Evolutionary conservation across 148 eudicot genomes (phyloP).

Genomic region (Chenopodium quinoa): DNA sequence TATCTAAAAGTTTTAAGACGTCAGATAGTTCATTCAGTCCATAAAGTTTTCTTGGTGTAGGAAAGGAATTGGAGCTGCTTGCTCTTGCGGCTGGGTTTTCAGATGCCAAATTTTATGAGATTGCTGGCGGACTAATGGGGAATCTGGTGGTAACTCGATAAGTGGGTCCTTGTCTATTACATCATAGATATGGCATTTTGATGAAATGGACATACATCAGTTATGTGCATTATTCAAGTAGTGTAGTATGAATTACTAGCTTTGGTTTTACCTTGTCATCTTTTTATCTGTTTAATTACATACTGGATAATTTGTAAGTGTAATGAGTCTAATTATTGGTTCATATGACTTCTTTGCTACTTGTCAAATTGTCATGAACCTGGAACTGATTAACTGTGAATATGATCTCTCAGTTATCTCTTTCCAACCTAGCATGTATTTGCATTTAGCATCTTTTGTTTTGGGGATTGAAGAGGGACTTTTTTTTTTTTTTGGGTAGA

Average conservation of each 20-base stretch:
- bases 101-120: slow-evolving; percentile 62
- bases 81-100: slow-evolving; percentile 69
- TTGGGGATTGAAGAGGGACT: not conserved
- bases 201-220: not conserved
- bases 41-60: slow-evolving; percentile 37
- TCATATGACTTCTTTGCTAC: slow-evolving; percentile 1
- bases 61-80: slow-evolving; percentile 73
- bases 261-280: not conserved
- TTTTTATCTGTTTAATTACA: not conserved
- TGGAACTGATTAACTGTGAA: not conserved
- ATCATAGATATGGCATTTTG: slow-evolving; percentile 22
- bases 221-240: slow-evolving; percentile 9
- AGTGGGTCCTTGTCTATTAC: slow-evolving; percentile 10
- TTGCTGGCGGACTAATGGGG: slow-evolving; percentile 83
- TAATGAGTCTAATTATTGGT: slow-evolving; percentile 1
- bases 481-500: too few species aligned
- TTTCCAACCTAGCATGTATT: too few species aligned
- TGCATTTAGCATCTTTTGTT: not conserved
- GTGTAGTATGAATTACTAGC: slow-evolving; percentile 2
- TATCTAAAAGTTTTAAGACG: not conserved
- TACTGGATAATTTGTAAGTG: not conserved
- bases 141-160: slow-evolving; percentile 69
- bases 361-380: not conserved
- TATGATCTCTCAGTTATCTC: not conserved
- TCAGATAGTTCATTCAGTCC: slow-evolving; percentile 6